Evolutionary conservation across 2,329 filamentous ascomycete genomes (phyloP).

Genomic region (Metarhizium guizhouense): DNA sequence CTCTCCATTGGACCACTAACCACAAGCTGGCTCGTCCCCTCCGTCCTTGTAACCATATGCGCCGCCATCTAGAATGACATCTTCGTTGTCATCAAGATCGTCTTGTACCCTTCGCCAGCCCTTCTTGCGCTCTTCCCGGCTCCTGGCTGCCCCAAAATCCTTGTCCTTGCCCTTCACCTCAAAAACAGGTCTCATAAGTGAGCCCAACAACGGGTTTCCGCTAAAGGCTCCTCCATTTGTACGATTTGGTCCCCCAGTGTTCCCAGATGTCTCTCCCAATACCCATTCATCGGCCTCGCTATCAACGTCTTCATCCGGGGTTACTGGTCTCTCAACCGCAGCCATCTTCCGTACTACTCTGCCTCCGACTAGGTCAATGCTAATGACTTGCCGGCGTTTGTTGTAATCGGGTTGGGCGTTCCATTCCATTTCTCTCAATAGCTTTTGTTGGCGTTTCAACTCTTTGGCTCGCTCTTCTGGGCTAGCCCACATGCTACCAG

Average conservation of each 20-base stretch:
- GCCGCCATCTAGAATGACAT: slow-evolving; percentile 49
- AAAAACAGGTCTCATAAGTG: slow-evolving; percentile 55
- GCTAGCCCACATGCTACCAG: slow-evolving; percentile 65
- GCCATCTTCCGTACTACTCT: slow-evolving; percentile 68
- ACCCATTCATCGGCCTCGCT: slow-evolving; percentile 19
- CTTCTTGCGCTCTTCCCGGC: slow-evolving; percentile 33
- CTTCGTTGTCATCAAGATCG: slow-evolving; percentile 49
- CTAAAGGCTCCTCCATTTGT: slow-evolving; percentile 52
- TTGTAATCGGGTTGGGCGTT: slow-evolving; percentile 79
- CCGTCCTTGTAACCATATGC: slow-evolving; percentile 27
- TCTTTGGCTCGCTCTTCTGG: slow-evolving; percentile 76
- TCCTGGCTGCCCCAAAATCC: slow-evolving; percentile 19
- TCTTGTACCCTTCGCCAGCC: slow-evolving; percentile 54
- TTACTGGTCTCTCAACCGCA: slow-evolving; percentile 48
- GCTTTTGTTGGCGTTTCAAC: slow-evolving; percentile 76
- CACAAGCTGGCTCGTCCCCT: slow-evolving; percentile 30
- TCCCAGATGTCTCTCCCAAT: slow-evolving; percentile 25
- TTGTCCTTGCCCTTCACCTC: slow-evolving; percentile 43
- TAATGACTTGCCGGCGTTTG: slow-evolving; percentile 75
- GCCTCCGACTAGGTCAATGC: slow-evolving; percentile 70
- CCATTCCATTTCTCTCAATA: slow-evolving; percentile 80
- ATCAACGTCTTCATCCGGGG: slow-evolving; percentile 38
- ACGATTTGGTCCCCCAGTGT: slow-evolving; percentile 15
- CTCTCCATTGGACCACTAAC: slow-evolving; percentile 21
- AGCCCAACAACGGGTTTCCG: slow-evolving; percentile 57